Percentiles rank a stretch among this genome's conserved stretches.
Conservation (phyloP, 2,329 filamentous ascomycete genomes). For the Talaromyces sp. region DNA sequence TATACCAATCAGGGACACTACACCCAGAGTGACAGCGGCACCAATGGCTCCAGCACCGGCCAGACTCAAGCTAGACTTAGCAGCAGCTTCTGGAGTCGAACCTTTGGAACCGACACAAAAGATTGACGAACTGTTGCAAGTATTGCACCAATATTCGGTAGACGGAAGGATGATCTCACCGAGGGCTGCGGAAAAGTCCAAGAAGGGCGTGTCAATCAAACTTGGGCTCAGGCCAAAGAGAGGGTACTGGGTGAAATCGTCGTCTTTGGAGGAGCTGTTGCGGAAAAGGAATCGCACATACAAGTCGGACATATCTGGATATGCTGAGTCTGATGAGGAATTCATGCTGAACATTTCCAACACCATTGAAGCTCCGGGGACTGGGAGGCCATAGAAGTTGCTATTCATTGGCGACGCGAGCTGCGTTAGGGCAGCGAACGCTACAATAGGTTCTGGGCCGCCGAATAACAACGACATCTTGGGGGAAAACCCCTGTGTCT, state of each 20-base stretch:
- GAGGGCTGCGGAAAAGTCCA: constrained; percentile 45
- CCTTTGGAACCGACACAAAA: constrained; percentile 46
- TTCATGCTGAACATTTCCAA: constrained; percentile 48
- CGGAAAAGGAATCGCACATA: constrained; percentile 53
- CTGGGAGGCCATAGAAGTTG: constrained; percentile 46
- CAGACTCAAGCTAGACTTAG: constrained; percentile 30
- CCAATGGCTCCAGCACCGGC: constrained; percentile 52
- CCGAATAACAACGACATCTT: constrained; percentile 48
- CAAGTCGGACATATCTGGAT: constrained; percentile 41
- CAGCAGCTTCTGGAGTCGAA: constrained; percentile 1
- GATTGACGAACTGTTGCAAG: constrained; percentile 41
- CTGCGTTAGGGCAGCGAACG: constrained; percentile 44
- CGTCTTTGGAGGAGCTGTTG: constrained; percentile 45
- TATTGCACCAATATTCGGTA: constrained; percentile 48
- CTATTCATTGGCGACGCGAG: constrained; percentile 32
- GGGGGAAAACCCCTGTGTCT: constrained; percentile 27
- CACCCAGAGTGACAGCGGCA: constrained; percentile 45
- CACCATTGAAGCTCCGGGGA: constrained; percentile 43
- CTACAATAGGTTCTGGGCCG: constrained; percentile 44
- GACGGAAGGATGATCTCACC: constrained; percentile 36
- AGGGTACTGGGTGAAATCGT: constrained; percentile 37
- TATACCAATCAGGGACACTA: constrained; percentile 37
- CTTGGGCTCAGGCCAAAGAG: constrained; percentile 46
- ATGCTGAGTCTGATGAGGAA: constrained; percentile 23
- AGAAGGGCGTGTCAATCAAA: constrained; percentile 43